Base-by-base conservation (phyloP, 2,329 filamentous ascomycete species). In the Fusarium circinatum region DNA sequence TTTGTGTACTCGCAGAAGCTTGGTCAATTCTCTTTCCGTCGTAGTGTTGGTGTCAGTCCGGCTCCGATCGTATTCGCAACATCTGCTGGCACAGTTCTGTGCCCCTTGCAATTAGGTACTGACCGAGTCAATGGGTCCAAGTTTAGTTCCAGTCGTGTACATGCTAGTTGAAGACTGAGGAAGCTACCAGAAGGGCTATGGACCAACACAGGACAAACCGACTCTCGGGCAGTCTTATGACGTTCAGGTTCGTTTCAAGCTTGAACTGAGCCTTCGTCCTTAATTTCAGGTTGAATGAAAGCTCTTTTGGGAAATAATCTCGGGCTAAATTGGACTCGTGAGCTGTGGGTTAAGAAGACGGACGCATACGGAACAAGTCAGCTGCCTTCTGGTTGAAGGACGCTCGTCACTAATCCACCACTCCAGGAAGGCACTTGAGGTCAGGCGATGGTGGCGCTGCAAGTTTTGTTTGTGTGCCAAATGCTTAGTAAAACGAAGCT, bases 81-180 rank as follows among this genome's bases (percentile, higher is more conserved):
- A 22, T 22, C 18, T 20, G 17, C 13, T 9, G 8, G 17, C 7
- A 52, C 9, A 20, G 13, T 36, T 20, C 6, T 3, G 4, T n/a
- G 22, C 5, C 8, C 18, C 10, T 12, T 52, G 13, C 26, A 15
- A 14, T 22, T 3, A 36, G 49, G 3, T 24, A 6, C 18, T 26
- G 13, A 11, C 32, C 4, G 8, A 36, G 7, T 1, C 4, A 2
- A 22, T 14, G 3, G 4, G 7, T 6, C 5, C 1, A 6, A 11
- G 6, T 22, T 20, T 20, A 0, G 9, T 18, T 3, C 22, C 5
- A 26, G 3, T 36, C 30, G 0, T 20, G 3, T 26, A 14, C 1
- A 26, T 26, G n/a, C 1, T 1, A 20, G 6, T 3, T 4, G n/a
- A 18, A 15, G 3, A 36, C 18, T 3, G 8, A 26, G 17, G 6